phyloP scores from a whole-genome alignment of 2,329 filamentous ascomycete species.

The Penicillium sp. region DNA sequence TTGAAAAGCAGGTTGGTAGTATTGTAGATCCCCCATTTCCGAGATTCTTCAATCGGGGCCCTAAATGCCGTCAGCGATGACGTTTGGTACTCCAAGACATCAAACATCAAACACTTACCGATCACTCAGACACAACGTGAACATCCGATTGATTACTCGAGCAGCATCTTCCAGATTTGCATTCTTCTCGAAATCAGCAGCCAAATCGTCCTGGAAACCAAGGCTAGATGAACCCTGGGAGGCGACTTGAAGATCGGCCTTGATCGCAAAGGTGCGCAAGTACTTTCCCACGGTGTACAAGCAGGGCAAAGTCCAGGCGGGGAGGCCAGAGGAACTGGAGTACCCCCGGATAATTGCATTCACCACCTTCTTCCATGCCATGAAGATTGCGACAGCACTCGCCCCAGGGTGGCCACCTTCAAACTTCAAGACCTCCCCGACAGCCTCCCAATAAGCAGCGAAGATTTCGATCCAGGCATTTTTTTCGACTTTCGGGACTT shows the following conservation, averaged over 20 bases:
- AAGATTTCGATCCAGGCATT: constrained; percentile 89
- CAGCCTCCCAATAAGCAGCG: constrained; percentile 79
- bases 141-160: constrained; percentile 87
- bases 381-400: constrained; percentile 84
- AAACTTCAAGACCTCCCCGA: constrained; percentile 71
- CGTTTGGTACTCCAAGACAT: neutral
- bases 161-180: constrained; percentile 90
- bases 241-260: constrained; percentile 75
- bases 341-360: constrained; percentile 81
- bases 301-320: constrained; percentile 90
- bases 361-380: constrained; percentile 84
- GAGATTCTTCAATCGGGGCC: constrained; percentile 80
- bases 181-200: constrained; percentile 75
- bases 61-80: constrained; percentile 50
- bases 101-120: constrained; percentile 61
- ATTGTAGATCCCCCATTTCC: constrained; percentile 98
- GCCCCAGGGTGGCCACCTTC: constrained; percentile 58
- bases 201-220: constrained; percentile 78
- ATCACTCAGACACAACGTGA: constrained; percentile 86
- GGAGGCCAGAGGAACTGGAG: constrained; percentile 68
- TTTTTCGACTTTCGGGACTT: constrained; percentile 68
- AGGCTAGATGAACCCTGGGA: constrained; percentile 53
- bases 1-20: constrained; percentile 96
- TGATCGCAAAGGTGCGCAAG: constrained; percentile 84
- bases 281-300: constrained; percentile 88